Base-by-base conservation (phyloP, 345 rosid genomes). In the Ceriops zippeliana region DNA sequence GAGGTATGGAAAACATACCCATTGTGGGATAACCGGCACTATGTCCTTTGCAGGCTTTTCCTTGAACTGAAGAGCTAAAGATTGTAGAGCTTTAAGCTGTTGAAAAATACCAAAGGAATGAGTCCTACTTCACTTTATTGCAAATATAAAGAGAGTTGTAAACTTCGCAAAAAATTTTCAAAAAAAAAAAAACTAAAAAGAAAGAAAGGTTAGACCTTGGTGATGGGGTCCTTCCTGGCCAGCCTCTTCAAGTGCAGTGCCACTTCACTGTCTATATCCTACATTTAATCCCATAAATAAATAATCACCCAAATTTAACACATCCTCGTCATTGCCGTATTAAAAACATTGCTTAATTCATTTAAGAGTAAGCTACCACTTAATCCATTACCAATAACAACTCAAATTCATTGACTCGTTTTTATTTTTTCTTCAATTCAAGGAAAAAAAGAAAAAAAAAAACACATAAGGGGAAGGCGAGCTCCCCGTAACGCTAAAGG, bases 21-120 rank as follows among this genome's bases (percentile, higher is more conserved):
- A 93, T 79, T 93, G 99, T 28, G 97, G 96, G 74, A 93, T 84
- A 59, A 85, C 70, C 0, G 77, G 85, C 68, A 82, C 70, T 64
- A 91, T 26, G 46, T 88, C 96, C 83, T 88, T 91, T 67, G 79
- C 87, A 63, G 92, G 69, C 87, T 85, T 93, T 62, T 86, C 81
- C 85, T 91, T 89, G 70, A 93, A 68, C 69, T 87, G 70, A 42
- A 57, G 72, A 58, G 96, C 85, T 56, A 91, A 58, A 74, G 91
- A 76, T 74, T 87, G 68, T 71, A 93, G 80, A 67, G 98, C 98
- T 78, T 93, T 93, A 69, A 93, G 90, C 96, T 93, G 95, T 81
- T 49, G 68, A 73, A 57, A 53, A 76, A 6, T 47, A 11, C 9
- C 1, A 59, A 13, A 63, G 63, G 10, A 57, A 22, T 34, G 5